Evolutionary conservation across 2,329 filamentous ascomycete species (phyloP).

Genomic region (Helotiales sp.): DNA sequence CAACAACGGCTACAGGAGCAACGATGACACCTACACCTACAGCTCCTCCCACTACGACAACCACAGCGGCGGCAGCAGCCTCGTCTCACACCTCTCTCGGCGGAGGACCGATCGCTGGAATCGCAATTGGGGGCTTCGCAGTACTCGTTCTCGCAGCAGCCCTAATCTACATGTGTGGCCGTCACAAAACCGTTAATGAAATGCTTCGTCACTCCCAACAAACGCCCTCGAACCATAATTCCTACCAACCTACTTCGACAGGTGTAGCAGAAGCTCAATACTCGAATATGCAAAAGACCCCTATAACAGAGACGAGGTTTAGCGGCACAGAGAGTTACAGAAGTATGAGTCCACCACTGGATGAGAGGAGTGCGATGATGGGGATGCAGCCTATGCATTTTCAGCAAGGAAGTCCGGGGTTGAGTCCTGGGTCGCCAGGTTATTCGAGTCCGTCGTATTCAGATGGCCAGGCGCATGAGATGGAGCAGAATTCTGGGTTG

Average conservation of each 20-base stretch:
- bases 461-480: slow-evolving; percentile 14
- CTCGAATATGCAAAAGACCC: slow-evolving; percentile 24
- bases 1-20: slow-evolving; percentile 10
- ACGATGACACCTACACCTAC: slow-evolving; percentile 1
- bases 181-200: slow-evolving; percentile 21
- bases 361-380: slow-evolving; percentile 23
- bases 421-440: slow-evolving; percentile 12
- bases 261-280: slow-evolving; percentile 26
- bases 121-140: slow-evolving; percentile 48
- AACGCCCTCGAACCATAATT: slow-evolving; percentile 15
- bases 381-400: slow-evolving; percentile 11
- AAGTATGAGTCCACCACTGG: slow-evolving; percentile 20
- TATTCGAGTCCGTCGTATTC: slow-evolving; percentile 17
- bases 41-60: slow-evolving; percentile 1
- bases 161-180: slow-evolving; percentile 49
- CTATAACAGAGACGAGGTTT: slow-evolving; percentile 2
- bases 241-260: slow-evolving; percentile 21
- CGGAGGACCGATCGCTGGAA: slow-evolving; percentile 51
- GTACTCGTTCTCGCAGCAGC: slow-evolving; percentile 45
- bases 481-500: slow-evolving; percentile 5
- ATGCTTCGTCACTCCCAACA: slow-evolving; percentile 12
- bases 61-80: not conserved
- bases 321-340: slow-evolving; percentile 14
- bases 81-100: not conserved
- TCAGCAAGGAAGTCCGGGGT: slow-evolving; percentile 2